Percentiles rank a stretch among this genome's conserved stretches.
These are phyloP conservation scores for Suillus bovinus DNA, from an alignment of 768 basidiomycete genomes.

Conservation along the genomic window DNA sequence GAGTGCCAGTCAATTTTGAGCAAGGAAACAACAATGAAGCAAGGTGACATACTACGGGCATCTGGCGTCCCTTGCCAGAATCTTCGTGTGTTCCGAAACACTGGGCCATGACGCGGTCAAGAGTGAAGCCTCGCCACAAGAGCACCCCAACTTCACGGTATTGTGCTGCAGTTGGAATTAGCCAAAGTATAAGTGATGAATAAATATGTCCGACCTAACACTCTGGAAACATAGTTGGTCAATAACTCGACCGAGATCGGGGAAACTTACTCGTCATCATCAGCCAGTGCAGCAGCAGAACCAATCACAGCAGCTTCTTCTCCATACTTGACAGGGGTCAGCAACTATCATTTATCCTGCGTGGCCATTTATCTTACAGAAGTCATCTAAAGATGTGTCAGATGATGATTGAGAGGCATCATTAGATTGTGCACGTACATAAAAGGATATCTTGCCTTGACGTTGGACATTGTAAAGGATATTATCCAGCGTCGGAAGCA, in stretches of 20 bases:
- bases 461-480: conserved; percentile 90
- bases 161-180: conserved; percentile 54
- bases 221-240: conserved; percentile 42
- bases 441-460: conserved; percentile 91
- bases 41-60: conserved; percentile 74
- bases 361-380: conserved; percentile 50
- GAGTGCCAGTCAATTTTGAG: conserved; percentile 13
- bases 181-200: background rate
- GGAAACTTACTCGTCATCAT: conserved; percentile 77
- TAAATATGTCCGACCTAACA: conserved; percentile 54
- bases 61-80: conserved; percentile 84
- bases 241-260: background rate
- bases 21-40: background rate
- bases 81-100: conserved; percentile 90
- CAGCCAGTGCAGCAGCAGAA: conserved; percentile 80
- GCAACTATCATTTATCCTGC: conserved; percentile 1
- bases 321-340: conserved; percentile 56
- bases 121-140: conserved; percentile 80
- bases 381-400: conserved; percentile 60
- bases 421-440: conserved; percentile 49
- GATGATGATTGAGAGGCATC: background rate
- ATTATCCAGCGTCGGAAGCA: conserved; percentile 83
- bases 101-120: conserved; percentile 86
- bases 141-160: conserved; percentile 93
- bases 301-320: conserved; percentile 92